Evolutionary conservation across 1,284 basidiomycete species (phyloP), one percentile per base, ranked within the genome.

Genomic region (Termitomyces sp.): DNA sequence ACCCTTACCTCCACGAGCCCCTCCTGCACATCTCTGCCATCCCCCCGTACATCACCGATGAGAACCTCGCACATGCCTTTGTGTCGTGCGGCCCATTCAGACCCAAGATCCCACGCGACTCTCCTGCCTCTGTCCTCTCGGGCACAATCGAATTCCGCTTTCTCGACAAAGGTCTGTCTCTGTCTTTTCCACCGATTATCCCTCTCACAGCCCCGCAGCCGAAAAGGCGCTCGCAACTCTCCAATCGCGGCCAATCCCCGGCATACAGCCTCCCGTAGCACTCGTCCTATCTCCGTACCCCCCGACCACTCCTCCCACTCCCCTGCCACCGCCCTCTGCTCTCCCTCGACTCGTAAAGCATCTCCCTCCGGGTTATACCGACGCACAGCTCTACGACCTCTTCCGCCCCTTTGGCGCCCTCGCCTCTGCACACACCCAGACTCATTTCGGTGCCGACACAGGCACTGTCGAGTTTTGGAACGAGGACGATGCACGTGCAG

Each of bases 181-280:
- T 38, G 14, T 30, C 18, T n/a, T n/a, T n/a, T n/a, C n/a, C n/a
- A n/a, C n/a, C n/a, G n/a, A n/a, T n/a, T 51, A 19, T 33, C 11
- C 21, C 28, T 18, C 14, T 42, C 5, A 33, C 54, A 26, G 50
- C 10, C 33, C 60, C 62, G 7, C 66, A 93, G 92, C 91, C 59
- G 92, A 95, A 72, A 92, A 91, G 69, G 92, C 91, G 3, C 75
- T 93, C 13, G 86, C 90, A 13, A 91, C 87, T 11, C 75, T 94
- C 34, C 83, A 90, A 65, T 80, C 79, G 57, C 86, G 88, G 61
- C 80, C 83, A 34, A 76, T 91, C 45, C 79, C 81, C 44, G 77
- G 75, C 56, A 61, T 81, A 46, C 65, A 75, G 37, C 80, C 84
- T 24, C 71, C 78, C 47, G 77, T 81, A 31, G 69, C 73, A 57